Evolutionary conservation across 345 rosid genomes (phyloP).

Genomic region (Euphorbia pulcherrima): DNA sequence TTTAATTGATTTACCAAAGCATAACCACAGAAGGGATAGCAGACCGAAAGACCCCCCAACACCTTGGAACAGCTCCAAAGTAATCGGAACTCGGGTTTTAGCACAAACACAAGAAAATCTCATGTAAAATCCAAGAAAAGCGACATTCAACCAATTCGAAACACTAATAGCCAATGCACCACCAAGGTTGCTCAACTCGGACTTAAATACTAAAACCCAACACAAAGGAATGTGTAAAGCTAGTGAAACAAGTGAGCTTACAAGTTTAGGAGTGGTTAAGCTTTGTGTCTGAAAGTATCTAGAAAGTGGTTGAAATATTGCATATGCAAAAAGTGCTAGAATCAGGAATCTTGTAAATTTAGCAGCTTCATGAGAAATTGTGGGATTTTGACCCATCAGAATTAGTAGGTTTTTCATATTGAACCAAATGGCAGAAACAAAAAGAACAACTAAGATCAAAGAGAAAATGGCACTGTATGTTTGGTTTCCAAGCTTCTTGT

Average conservation of each 20-base stretch:
- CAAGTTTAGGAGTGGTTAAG: slow-evolving; percentile 22
- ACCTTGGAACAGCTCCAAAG: slow-evolving; percentile 20
- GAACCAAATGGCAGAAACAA: slow-evolving; percentile 16
- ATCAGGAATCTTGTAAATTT: slow-evolving; percentile 16
- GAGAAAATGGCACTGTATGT: slow-evolving; percentile 22
- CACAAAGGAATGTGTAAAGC: slow-evolving; percentile 25
- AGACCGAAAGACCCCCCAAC: slow-evolving; percentile 22
- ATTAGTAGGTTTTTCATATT: slow-evolving; percentile 19
- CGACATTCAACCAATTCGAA: slow-evolving; percentile 28
- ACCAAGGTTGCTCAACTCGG: slow-evolving; percentile 16
- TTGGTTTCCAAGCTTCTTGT: slow-evolving; percentile 19
- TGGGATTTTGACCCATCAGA: slow-evolving; percentile 20
- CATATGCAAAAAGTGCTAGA: slow-evolving; percentile 20
- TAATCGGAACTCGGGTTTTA: slow-evolving; percentile 20
- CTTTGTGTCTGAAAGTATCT: slow-evolving; percentile 24
- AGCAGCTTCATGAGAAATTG: slow-evolving; percentile 23
- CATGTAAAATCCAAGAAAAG: slow-evolving; percentile 17
- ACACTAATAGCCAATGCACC: slow-evolving; percentile 26
- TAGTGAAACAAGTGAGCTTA: slow-evolving; percentile 13
- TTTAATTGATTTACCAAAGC: slow-evolving; percentile 16
- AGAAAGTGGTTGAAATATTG: slow-evolving; percentile 21
- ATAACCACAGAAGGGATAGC: slow-evolving; percentile 26
- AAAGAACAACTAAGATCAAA: slow-evolving; percentile 2
- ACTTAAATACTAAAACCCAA: slow-evolving; percentile 24
- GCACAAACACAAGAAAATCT: slow-evolving; percentile 20